Percentiles rank a stretch among this genome's conserved stretches.
Evolutionary conservation across 192 early-diverging fungal species (phyloP).

Genomic region (Lobosporangium transversale): DNA sequence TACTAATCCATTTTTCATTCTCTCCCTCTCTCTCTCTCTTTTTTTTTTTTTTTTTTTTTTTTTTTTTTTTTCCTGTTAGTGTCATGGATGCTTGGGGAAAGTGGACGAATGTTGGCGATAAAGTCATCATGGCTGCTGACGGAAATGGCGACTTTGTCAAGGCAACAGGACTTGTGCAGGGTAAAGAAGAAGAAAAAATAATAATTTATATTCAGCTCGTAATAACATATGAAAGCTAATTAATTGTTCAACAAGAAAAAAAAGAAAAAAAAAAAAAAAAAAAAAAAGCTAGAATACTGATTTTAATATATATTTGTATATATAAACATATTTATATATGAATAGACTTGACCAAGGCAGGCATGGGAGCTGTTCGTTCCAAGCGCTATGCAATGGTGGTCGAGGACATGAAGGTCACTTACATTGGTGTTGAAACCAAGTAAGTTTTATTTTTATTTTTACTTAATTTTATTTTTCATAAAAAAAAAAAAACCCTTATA

Average conservation of each 20-base stretch:
- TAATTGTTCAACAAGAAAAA: too few species aligned
- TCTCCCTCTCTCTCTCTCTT: constrained; percentile 13
- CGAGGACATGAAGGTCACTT: constrained; percentile 76
- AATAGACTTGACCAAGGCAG: constrained; percentile 64
- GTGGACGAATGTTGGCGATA: constrained; percentile 54
- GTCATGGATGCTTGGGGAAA: constrained; percentile 69
- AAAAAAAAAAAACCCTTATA: neutral
- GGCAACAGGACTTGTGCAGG: constrained; percentile 71
- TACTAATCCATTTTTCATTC: neutral
- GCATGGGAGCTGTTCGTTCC: constrained; percentile 74
- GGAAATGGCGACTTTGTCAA: constrained; percentile 73
- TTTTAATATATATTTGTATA: neutral
- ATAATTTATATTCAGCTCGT: too few species aligned
- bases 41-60: neutral
- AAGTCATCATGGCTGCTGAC: constrained; percentile 80
- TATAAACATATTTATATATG: too few species aligned
- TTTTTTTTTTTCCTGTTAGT: constrained; percentile 2
- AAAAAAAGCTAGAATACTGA: neutral
- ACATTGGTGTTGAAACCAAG: constrained; percentile 74
- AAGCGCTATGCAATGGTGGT: constrained; percentile 78
- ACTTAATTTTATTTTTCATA: neutral
- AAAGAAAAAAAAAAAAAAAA: too few species aligned
- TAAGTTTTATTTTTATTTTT: constrained; percentile 11
- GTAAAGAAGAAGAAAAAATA: constrained; percentile 45
- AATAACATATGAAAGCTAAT: constrained; percentile 6